Evolutionary conservation across 805 yeast species (phyloP), one percentile per base, ranked within the genome.

Genomic region (Kodamaea restingae): DNA sequence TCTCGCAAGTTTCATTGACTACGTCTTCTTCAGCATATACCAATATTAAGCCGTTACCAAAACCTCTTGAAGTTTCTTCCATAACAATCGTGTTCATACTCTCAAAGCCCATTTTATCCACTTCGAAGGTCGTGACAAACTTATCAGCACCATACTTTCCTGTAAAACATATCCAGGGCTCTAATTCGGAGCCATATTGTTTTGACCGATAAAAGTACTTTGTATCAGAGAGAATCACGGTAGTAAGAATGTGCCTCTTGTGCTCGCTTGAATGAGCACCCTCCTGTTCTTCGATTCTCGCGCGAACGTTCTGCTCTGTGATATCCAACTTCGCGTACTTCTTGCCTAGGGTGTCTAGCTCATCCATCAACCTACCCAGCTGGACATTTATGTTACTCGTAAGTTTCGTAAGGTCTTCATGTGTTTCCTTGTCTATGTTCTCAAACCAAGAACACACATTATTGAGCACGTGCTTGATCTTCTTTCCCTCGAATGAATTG

Each of bases 401-500:
- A 8, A 67, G 43, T 4, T 40, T 42, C 7, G 33, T 11, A 25
- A 55, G 46, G 21, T 51, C 60, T 1, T 44, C 40, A 12, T 39
- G 36, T 3, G 49, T 51, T 4, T 44, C 50, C 2, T 32, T 32
- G n/a, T 41, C 44, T 8, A 42, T 34, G 4, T 22, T 12, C 12
- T 41, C 38, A 7, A 64, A 35, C 37, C 54, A 49, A 3, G 44
- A 39, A 4, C 52, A 47, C 1, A 63, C 40, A 9, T 52, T 53
- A 18, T 44, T 44, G 18, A 68, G 44, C 18, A 67, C 47, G 1
- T 48, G 44, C 27, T 51, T 56, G 17, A 67, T 54, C 15, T 54
- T 52, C 46, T 66, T 67, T 1, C 74, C 74, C 45, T 65, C 70
- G 42, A 67, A 67, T 20, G 67, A 57, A 44, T 52, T 65, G 31